These are phyloP conservation scores for Leucocoprinus birnbaumii DNA, from an alignment of 768 basidiomycete genomes.

Conservation along the genomic window DNA sequence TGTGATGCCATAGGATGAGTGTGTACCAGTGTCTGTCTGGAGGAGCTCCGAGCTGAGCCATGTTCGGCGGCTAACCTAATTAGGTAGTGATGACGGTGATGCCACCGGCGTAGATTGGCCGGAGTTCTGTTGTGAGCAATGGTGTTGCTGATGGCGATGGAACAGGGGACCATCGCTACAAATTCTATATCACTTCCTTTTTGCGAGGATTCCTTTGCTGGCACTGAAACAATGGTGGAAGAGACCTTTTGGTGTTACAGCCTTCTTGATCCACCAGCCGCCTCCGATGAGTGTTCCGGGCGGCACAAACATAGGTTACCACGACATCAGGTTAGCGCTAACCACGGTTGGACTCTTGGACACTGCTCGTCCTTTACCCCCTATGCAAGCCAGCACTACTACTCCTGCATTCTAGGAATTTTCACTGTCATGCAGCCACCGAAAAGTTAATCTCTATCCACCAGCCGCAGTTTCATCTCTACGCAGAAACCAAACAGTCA, in stretches of 20 bases:
- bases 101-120: background rate
- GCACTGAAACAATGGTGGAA: background rate
- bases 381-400: too few species aligned
- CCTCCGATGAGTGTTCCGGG: background rate
- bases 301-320: background rate
- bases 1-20: background rate
- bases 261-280: background rate
- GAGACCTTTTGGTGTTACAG: background rate
- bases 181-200: background rate
- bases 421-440: background rate
- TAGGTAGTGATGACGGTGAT: background rate
- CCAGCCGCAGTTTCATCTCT: background rate
- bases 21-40: background rate
- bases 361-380: too few species aligned
- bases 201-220: background rate
- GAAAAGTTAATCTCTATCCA: background rate
- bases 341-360: too few species aligned
- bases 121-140: background rate
- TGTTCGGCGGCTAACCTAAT: background rate
- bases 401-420: background rate
- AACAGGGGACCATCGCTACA: background rate
- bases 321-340: background rate
- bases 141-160: conserved; percentile 6
- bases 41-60: background rate
- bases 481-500: background rate